A percentile compares a stretch with the other conserved stretches of the same genome.
These are phyloP conservation scores for Serendipita vermifera DNA, from an alignment of 768 basidiomycete species.

Conservation along the genomic window DNA sequence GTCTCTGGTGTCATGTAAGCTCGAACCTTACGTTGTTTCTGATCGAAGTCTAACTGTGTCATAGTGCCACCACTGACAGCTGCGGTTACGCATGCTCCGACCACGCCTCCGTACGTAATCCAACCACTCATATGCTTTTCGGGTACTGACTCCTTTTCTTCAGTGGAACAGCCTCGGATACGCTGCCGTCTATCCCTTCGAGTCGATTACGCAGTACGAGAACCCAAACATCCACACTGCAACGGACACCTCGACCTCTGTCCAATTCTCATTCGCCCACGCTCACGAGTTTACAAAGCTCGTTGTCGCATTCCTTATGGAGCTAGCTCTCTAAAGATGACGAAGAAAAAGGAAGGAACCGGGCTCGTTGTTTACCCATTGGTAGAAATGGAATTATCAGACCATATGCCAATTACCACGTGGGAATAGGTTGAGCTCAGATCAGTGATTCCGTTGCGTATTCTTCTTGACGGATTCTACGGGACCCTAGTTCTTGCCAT, in stretches of 20 bases:
- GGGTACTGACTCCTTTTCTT: constrained; percentile 22
- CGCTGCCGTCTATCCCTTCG: constrained; percentile 23
- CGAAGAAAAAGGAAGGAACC: too few species aligned
- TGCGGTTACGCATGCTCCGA: constrained; percentile 26
- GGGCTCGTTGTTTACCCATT: too few species aligned
- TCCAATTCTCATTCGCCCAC: constrained; percentile 34
- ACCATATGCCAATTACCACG: too few species aligned
- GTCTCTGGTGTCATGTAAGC: constrained; percentile 13
- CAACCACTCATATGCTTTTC: neutral
- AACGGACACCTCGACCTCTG: constrained; percentile 28
- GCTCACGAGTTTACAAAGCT: constrained; percentile 50
- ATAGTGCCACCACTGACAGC: neutral
- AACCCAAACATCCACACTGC: constrained; percentile 32
- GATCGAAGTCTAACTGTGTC: constrained; percentile 31
- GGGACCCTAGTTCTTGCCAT: too few species aligned
- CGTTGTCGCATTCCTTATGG: constrained; percentile 43
- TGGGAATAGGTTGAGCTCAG: too few species aligned
- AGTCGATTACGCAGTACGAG: constrained; percentile 30
- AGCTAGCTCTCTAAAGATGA: constrained; percentile 27
- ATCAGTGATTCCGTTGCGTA: too few species aligned
- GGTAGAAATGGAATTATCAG: too few species aligned
- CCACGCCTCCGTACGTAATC: constrained; percentile 16
- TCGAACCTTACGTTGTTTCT: constrained; percentile 33
- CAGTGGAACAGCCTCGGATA: constrained; percentile 21
- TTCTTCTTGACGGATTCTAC: too few species aligned